Conservation (phyloP, 202 grass and related monocot species). For the Miscanthus sacchariflorus region DNA sequence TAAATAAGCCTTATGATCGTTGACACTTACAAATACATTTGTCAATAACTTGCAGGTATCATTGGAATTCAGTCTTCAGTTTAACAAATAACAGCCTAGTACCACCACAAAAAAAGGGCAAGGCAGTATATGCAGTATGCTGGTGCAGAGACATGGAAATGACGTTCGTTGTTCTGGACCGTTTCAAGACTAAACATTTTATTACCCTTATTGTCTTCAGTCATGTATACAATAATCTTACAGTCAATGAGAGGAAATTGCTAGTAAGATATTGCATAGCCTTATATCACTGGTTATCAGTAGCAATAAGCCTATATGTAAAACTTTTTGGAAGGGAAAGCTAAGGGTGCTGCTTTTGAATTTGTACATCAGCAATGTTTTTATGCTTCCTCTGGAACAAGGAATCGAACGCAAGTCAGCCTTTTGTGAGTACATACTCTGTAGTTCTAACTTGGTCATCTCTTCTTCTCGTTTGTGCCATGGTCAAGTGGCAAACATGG, state of each 20-base stretch:
- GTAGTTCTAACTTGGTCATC: background rate
- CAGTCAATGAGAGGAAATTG: background rate
- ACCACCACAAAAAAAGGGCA: background rate
- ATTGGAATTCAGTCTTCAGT: conserved; percentile 63
- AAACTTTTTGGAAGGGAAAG: background rate
- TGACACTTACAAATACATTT: background rate
- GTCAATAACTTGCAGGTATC: conserved; percentile 51
- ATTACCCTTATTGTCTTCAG: background rate
- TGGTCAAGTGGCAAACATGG: background rate
- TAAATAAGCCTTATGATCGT: background rate
- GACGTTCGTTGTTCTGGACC: background rate
- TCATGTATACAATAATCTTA: conserved; percentile 31
- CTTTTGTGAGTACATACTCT: background rate
- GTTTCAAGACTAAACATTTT: conserved; percentile 4
- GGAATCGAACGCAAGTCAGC: background rate
- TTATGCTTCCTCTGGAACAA: background rate
- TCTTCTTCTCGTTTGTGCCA: background rate
- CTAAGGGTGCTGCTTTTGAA: background rate
- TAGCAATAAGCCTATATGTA: background rate
- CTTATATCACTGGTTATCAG: background rate
- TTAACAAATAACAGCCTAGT: conserved; percentile 38
- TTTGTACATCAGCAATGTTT: background rate
- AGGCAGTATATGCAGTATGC: background rate
- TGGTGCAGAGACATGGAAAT: conserved; percentile 28
- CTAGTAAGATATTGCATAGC: background rate